Evolutionary conservation across 2,329 filamentous ascomycete genomes (phyloP), one percentile per base, ranked within the genome.

Genomic region (Elsinoe necatrix): DNA sequence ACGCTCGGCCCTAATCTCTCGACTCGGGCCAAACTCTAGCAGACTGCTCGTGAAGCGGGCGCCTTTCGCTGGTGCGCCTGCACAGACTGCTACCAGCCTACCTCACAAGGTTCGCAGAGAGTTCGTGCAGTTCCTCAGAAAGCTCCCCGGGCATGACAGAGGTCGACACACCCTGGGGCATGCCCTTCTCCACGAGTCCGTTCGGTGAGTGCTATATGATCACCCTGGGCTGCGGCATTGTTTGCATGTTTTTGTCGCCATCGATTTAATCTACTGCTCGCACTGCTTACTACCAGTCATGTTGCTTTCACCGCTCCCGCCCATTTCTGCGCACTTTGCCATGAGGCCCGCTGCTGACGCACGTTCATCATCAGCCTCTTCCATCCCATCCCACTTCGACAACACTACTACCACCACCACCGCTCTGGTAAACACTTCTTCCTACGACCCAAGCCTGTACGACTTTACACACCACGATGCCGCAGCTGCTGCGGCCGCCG

Each of bases 391-490:
- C 29, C 48, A 52, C 48, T 52, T 34, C 31, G 48, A 52, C 48
- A 29, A 4, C 27, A 23, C 34, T 31, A 35, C 48, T 31, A 16
- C 48, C 48, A 29, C 27, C 27, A 23, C 34, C 48, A 35, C 48
- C 48, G 8, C 48, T 5, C 31, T 52, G 48, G 48, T 31, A 12
- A 35, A 52, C 20, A n/a, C 48, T 35, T 6, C 48, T 25, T 37
- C 48, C 8, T 52, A 37, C 29, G 48, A 52, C 31, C 31, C 48
- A n/a, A 52, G 48, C 25, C 48, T 52, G 4, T 52, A 52, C 41
- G 54, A 48, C 54, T 56, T 56, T 37, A 16, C 54, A 23, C 54
- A 56, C 14, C 37, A 56, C 39, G 41, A 56, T 41, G 54, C 41
- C 9, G 41, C 23, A 12, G 39, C 48, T 25, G 48, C 48, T 25